Conservation (phyloP, 495 filamentous ascomycete species). For the Parmelia sp. region DNA sequence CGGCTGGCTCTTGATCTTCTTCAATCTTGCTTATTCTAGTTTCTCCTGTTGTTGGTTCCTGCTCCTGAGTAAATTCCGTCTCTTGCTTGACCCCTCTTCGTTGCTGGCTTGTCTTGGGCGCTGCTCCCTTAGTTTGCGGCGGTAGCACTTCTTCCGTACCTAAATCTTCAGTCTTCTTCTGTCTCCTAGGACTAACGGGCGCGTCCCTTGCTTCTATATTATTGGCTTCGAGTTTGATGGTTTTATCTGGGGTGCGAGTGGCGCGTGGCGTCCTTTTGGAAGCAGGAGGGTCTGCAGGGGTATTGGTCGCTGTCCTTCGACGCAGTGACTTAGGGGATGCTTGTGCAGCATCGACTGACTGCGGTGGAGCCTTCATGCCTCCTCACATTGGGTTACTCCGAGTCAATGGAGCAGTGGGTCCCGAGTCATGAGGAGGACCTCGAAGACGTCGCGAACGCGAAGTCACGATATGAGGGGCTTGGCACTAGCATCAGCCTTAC, state of each 20-base stretch:
- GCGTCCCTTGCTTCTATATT: not conserved
- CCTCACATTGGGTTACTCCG: not conserved
- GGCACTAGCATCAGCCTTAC: no score
- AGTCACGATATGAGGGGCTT: not conserved
- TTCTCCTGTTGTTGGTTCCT: not conserved
- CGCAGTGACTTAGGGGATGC: constrained; percentile 3
- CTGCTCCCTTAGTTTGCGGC: not conserved
- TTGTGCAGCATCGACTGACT: not conserved
- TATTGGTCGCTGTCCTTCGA: not conserved
- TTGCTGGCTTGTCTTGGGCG: not conserved
- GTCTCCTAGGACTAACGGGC: not conserved
- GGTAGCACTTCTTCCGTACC: not conserved
- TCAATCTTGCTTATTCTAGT: not conserved
- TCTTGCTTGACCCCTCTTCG: constrained; percentile 1
- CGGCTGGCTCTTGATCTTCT: not conserved
- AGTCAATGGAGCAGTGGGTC: no score
- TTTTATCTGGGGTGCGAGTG: not conserved
- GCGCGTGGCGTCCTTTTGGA: not conserved
- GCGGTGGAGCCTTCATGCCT: constrained; percentile 6
- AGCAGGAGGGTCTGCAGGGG: not conserved
- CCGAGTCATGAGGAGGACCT: not conserved
- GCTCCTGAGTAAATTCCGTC: not conserved
- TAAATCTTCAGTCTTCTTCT: not conserved
- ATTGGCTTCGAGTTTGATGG: not conserved
- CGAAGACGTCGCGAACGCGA: not conserved